A percentile compares a stretch with the other conserved stretches of the same genome.
Conservation (phyloP, 2,329 filamentous ascomycete genomes). For the Trichoderma sp. region DNA sequence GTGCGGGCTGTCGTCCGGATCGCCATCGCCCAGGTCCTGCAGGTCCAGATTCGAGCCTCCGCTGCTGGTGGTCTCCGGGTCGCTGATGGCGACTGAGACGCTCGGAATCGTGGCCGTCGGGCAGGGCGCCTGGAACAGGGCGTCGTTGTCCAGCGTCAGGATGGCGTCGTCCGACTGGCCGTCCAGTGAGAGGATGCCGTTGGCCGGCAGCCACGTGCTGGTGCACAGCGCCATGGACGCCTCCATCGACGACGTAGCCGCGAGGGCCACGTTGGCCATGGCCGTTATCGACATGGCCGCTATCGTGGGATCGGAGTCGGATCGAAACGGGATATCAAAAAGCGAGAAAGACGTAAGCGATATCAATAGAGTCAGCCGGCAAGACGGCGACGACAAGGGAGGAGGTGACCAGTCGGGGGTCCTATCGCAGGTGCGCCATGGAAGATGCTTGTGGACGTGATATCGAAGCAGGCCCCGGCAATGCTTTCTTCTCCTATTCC, state of each 20-base stretch:
- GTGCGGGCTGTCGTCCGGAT: slow-evolving; percentile 13
- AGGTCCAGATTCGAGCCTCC: slow-evolving; percentile 26
- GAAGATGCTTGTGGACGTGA: background rate
- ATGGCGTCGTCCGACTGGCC: slow-evolving; percentile 42
- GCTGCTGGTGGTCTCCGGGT: slow-evolving; percentile 28
- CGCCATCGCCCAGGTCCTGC: slow-evolving; percentile 7
- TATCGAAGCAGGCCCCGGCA: background rate
- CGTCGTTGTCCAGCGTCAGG: slow-evolving; percentile 57
- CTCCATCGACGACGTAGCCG: slow-evolving; percentile 28
- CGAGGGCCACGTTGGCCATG: slow-evolving; percentile 14
- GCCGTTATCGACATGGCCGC: slow-evolving; percentile 3
- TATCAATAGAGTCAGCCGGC: background rate
- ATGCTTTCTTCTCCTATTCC: background rate
- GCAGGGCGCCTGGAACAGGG: slow-evolving; percentile 49
- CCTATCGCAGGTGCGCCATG: slow-evolving; percentile 19
- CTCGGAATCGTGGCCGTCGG: slow-evolving; percentile 26
- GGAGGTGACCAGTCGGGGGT: slow-evolving; percentile 5
- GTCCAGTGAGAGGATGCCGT: slow-evolving; percentile 48
- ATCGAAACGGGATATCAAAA: background rate
- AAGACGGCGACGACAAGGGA: slow-evolving; percentile 16
- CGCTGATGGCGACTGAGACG: slow-evolving; percentile 34
- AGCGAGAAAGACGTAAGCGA: background rate
- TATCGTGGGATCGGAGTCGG: background rate
- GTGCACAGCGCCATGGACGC: slow-evolving; percentile 38
- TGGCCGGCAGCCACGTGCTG: slow-evolving; percentile 42